These are phyloP conservation scores for Pachysandra terminalis DNA, from an alignment of 164 flowering plant genomes.

Conservation along the genomic window DNA sequence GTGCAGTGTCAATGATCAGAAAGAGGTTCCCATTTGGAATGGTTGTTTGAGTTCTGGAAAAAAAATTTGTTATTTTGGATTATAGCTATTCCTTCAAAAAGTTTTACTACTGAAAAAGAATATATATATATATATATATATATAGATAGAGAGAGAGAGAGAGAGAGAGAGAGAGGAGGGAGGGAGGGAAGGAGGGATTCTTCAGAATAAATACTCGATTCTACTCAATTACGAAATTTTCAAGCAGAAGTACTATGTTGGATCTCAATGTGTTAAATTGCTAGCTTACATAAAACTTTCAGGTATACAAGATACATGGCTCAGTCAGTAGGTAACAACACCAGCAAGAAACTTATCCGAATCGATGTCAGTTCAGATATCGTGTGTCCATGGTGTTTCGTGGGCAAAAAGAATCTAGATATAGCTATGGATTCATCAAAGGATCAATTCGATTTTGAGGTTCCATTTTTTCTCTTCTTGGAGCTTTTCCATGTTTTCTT, in stretches of 20 bases:
- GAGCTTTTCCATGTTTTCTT: not conserved
- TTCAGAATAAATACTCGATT: too few relatives aligned
- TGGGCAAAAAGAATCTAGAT: slow-evolving; percentile 84
- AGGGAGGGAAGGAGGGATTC: too few relatives aligned
- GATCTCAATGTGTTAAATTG: too few relatives aligned
- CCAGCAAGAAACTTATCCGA: slow-evolving; percentile 58
- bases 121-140: too few relatives aligned
- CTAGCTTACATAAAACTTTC: slow-evolving; percentile 6
- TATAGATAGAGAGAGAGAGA: too few relatives aligned
- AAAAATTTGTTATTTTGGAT: too few relatives aligned
- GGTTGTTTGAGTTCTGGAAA: too few relatives aligned
- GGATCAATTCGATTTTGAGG: slow-evolving; percentile 82
- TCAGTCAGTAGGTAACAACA: slow-evolving; percentile 26
- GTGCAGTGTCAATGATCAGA: not conserved
- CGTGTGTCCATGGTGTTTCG: slow-evolving; percentile 98
- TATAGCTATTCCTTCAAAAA: not conserved
- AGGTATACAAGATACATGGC: slow-evolving; percentile 45
- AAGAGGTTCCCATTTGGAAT: not conserved
- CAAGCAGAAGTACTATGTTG: not conserved
- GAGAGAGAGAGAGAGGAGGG: too few relatives aligned
- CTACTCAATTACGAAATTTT: not conserved
- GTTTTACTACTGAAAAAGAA: too few relatives aligned
- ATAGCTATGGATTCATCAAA: slow-evolving; percentile 69
- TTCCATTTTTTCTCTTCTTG: slow-evolving; percentile 18
- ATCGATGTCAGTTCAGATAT: slow-evolving; percentile 83